Evolutionary conservation across 768 basidiomycete genomes (phyloP).

Genomic region (Rhizopogon sp.): DNA sequence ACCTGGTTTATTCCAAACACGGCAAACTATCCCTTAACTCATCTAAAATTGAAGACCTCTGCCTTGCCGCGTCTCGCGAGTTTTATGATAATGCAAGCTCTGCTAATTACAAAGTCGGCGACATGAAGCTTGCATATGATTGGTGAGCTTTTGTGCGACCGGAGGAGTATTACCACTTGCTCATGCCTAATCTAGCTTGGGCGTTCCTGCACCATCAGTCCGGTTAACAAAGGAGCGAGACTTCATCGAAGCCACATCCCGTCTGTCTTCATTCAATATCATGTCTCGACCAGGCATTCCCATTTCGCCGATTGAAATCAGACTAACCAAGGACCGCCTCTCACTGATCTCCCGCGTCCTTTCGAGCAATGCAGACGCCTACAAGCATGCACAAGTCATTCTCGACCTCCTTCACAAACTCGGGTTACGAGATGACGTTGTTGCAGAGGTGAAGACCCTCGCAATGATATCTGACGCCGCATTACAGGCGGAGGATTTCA

Average conservation of each 20-base stretch:
- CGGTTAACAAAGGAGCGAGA: slow-evolving; percentile 67
- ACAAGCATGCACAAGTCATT: slow-evolving; percentile 88
- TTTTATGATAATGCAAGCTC: slow-evolving; percentile 93
- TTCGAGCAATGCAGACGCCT: slow-evolving; percentile 79
- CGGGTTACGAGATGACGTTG: slow-evolving; percentile 64
- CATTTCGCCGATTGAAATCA: slow-evolving; percentile 89
- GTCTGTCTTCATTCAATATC: slow-evolving; percentile 89
- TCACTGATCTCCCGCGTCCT: slow-evolving; percentile 85
- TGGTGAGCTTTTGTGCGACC: slow-evolving; percentile 50
- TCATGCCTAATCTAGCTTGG: slow-evolving; percentile 48
- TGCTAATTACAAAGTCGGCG: slow-evolving; percentile 88
- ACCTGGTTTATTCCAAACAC: slow-evolving; percentile 47
- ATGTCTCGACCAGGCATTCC: slow-evolving; percentile 67
- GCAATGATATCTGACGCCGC: slow-evolving; percentile 93
- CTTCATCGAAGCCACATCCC: slow-evolving; percentile 97
- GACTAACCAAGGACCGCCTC: slow-evolving; percentile 84
- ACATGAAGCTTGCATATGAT: slow-evolving; percentile 96
- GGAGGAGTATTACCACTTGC: slow-evolving; percentile 5
- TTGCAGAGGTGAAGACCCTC: slow-evolving; percentile 77
- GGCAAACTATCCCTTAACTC: slow-evolving; percentile 43
- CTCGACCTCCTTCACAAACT: slow-evolving; percentile 88
- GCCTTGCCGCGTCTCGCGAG: slow-evolving; percentile 76
- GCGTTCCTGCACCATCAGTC: slow-evolving; percentile 64
- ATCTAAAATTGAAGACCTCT: slow-evolving; percentile 66
- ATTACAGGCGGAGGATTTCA: slow-evolving; percentile 76